Conservation (phyloP, 2,329 filamentous ascomycete genomes). For the Cercospora sp. region DNA sequence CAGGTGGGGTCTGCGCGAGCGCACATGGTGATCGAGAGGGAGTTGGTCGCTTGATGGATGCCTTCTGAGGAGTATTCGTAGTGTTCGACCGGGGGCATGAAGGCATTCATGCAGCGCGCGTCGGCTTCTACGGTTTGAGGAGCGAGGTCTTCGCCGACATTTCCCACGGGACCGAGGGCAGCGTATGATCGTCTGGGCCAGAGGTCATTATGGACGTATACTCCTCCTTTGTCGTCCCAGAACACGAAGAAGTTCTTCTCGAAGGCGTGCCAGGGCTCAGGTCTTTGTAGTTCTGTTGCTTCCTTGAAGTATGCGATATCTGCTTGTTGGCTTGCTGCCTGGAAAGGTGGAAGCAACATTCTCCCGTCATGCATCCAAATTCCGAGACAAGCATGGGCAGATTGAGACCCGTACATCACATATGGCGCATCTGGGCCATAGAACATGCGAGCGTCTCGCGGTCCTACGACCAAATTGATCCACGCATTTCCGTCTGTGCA, state of each 20-base stretch:
- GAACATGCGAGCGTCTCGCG: constrained; percentile 61
- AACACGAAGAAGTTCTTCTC: constrained; percentile 67
- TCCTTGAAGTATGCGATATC: constrained; percentile 41
- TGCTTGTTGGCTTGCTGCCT: constrained; percentile 28
- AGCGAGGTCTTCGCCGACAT: constrained; percentile 52
- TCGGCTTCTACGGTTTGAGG: constrained; percentile 44
- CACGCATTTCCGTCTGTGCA: constrained; percentile 50
- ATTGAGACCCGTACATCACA: constrained; percentile 59
- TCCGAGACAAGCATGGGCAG: constrained; percentile 57
- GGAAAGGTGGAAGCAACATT: constrained; percentile 46
- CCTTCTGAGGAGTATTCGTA: constrained; percentile 24
- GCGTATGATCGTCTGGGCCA: constrained; percentile 54
- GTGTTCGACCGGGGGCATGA: constrained; percentile 26
- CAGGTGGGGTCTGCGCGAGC: constrained; percentile 50
- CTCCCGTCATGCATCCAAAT: constrained; percentile 59
- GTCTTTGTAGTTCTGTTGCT: constrained; percentile 56
- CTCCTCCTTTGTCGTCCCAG: constrained; percentile 53
- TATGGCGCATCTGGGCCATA: constrained; percentile 55
- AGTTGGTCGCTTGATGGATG: constrained; percentile 64
- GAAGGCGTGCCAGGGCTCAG: constrained; percentile 46
- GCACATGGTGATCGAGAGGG: constrained; percentile 58
- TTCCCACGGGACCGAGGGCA: constrained; percentile 48
- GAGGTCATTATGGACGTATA: constrained; percentile 58
- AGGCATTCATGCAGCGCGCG: constrained; percentile 50
- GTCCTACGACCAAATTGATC: constrained; percentile 53